Evolutionary conservation across 441 rosid genomes (phyloP).

Genomic region (Iberis amara): DNA sequence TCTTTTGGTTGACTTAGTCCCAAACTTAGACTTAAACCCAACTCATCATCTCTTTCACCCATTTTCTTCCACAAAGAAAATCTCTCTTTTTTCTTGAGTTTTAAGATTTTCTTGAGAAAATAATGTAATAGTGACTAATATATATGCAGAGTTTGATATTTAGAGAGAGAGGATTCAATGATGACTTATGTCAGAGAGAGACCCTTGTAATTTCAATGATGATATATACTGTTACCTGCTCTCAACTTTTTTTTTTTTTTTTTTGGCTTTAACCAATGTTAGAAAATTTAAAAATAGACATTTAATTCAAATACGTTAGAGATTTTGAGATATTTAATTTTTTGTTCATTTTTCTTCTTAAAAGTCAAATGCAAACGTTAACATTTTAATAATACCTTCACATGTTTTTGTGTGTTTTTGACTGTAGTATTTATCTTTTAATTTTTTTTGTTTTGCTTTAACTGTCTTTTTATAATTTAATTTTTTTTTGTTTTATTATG

Average conservation of each 20-base stretch:
- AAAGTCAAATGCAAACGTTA: conserved; percentile 26
- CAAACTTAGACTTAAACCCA: conserved; percentile 48
- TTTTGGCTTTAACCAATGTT: conserved; percentile 1
- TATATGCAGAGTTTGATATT: conserved; percentile 22
- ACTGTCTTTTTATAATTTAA: too few species aligned
- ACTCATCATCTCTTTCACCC: conserved; percentile 54
- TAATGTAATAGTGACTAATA: conserved; percentile 33
- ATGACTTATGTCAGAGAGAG: conserved; percentile 44
- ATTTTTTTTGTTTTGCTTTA: too few species aligned
- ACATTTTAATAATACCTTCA: not conserved
- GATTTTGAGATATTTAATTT: not conserved
- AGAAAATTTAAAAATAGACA: not conserved
- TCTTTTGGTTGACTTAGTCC: conserved; percentile 38
- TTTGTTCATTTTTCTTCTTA: conserved; percentile 2
- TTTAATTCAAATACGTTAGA: conserved; percentile 23
- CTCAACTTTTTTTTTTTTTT: not conserved
- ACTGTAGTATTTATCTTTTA: not conserved
- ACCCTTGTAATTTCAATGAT: conserved; percentile 37
- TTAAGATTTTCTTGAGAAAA: conserved; percentile 17
- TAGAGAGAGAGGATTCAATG: conserved; percentile 36
- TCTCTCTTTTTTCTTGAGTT: not conserved
- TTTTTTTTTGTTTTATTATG: too few species aligned
- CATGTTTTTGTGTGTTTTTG: conserved; percentile 1
- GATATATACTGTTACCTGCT: conserved; percentile 32
- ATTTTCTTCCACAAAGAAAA: conserved; percentile 24